Evolutionary conservation across 2,329 filamentous ascomycete genomes (phyloP).

Genomic region (Phyllosticta citriasiana): DNA sequence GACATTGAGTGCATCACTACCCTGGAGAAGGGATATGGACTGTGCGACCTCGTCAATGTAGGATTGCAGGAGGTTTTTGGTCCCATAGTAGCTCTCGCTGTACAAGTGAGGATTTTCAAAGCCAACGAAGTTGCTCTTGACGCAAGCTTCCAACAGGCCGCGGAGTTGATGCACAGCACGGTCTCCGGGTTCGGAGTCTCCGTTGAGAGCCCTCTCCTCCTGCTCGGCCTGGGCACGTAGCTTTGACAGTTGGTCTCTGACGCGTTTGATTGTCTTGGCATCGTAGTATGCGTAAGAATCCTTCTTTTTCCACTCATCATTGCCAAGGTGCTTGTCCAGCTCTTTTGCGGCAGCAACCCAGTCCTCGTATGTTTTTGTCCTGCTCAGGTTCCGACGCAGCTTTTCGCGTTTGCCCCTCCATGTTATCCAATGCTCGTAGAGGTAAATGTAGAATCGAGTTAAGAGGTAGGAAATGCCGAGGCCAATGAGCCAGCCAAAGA

Average conservation of each 20-base stretch:
- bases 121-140: conserved; percentile 96
- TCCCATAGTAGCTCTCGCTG: conserved; percentile 94
- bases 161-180: conserved; percentile 65
- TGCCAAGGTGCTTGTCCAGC: conserved; percentile 72
- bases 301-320: conserved; percentile 67
- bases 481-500: conserved; percentile 69
- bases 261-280: conserved; percentile 67
- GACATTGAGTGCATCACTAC: conserved; percentile 54
- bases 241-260: conserved; percentile 64
- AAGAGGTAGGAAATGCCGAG: conserved; percentile 66
- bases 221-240: conserved; percentile 44
- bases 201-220: conserved; percentile 40
- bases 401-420: conserved; percentile 74
- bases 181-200: conserved; percentile 15
- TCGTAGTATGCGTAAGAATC: conserved; percentile 76
- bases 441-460: conserved; percentile 79
- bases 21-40: conserved; percentile 56
- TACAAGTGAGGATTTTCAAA: conserved; percentile 92
- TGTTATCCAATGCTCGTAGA: conserved; percentile 84
- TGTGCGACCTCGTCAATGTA: conserved; percentile 78
- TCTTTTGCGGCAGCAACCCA: conserved; percentile 74
- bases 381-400: conserved; percentile 60
- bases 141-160: conserved; percentile 72
- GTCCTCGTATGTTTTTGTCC: conserved; percentile 64
- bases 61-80: conserved; percentile 85